Conservation (phyloP, 495 filamentous ascomycete genomes). For the Podospora bellae-mahoneyi region DNA sequence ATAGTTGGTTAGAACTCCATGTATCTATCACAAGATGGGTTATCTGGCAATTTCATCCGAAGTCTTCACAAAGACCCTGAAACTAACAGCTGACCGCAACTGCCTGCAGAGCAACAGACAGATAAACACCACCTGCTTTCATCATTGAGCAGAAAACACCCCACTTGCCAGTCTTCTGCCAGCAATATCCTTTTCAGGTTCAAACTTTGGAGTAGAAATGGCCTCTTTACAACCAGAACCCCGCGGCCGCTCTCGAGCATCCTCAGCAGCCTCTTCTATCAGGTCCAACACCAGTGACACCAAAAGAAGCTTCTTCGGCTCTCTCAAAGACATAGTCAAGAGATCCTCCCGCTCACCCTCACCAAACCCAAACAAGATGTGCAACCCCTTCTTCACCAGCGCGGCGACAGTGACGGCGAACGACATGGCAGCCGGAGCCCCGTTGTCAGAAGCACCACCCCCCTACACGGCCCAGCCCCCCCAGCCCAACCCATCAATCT, state of each 20-base stretch:
- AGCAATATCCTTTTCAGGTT: not conserved
- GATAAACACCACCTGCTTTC: not conserved
- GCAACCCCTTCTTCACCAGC: conserved; percentile 9
- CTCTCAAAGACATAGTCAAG: conserved; percentile 25
- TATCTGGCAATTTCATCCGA: not conserved
- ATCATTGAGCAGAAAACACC: not conserved
- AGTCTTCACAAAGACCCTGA: not conserved
- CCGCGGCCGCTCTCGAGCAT: conserved; percentile 6
- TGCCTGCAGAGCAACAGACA: not conserved
- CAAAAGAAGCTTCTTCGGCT: conserved; percentile 19
- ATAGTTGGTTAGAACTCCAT: too few relatives aligned
- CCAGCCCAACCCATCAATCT: conserved; percentile 20
- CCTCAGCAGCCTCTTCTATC: conserved; percentile 6
- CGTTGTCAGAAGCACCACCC: conserved; percentile 9
- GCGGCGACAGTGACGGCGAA: conserved; percentile 2
- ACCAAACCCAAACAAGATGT: not conserved
- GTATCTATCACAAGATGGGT: not conserved
- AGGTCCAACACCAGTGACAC: conserved; percentile 5
- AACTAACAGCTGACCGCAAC: not conserved
- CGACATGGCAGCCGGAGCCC: conserved; percentile 4
- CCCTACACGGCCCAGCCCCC: conserved; percentile 8
- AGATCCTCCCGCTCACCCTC: conserved; percentile 16
- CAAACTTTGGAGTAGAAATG: not conserved
- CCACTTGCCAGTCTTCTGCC: not conserved
- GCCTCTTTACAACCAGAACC: not conserved